Evolutionary conservation across 208 protist species (phyloP).

Genomic region (Vickermania ingenoplastis): DNA sequence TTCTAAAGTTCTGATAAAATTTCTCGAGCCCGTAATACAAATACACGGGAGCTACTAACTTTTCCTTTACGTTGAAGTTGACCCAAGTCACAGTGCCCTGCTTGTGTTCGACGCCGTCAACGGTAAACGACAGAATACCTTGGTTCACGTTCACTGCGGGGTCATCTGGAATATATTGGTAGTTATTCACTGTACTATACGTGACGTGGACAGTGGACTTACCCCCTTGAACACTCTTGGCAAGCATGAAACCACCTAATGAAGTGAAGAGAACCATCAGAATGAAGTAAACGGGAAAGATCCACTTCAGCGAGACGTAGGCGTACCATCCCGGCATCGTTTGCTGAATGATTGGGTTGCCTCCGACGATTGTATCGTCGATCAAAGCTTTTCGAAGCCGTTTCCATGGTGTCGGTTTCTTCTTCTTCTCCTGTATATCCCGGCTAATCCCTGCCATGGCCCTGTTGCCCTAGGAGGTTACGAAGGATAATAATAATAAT

Average conservation of each 20-base stretch:
- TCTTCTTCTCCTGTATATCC: conserved; percentile 2
- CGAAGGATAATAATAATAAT: too few species aligned
- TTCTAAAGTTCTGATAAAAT: conserved; percentile 97
- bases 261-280: conserved; percentile 46
- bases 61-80: conserved; percentile 28
- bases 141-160: conserved; percentile 58
- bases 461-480: too few species aligned
- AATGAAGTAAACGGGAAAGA: conserved; percentile 40
- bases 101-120: conserved; percentile 28
- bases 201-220: conserved; percentile 22
- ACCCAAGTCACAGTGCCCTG: conserved; percentile 72
- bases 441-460: too few species aligned
- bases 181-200: conserved; percentile 63
- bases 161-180: conserved; percentile 69
- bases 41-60: conserved; percentile 89
- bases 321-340: conserved; percentile 56
- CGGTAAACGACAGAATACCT: conserved; percentile 36
- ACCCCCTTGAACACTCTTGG: conserved; percentile 3
- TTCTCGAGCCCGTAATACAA: conserved; percentile 96
- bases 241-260: conserved; percentile 29
- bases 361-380: conserved; percentile 55
- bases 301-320: conserved; percentile 35
- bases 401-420: conserved; percentile 1
- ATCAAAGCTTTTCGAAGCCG: conserved; percentile 21
- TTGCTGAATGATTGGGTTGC: conserved; percentile 63